Evolutionary conservation across 2,329 filamentous ascomycete genomes (phyloP), one percentile per base, ranked within the genome.

Genomic region (Cordyceps fumosorosea): DNA sequence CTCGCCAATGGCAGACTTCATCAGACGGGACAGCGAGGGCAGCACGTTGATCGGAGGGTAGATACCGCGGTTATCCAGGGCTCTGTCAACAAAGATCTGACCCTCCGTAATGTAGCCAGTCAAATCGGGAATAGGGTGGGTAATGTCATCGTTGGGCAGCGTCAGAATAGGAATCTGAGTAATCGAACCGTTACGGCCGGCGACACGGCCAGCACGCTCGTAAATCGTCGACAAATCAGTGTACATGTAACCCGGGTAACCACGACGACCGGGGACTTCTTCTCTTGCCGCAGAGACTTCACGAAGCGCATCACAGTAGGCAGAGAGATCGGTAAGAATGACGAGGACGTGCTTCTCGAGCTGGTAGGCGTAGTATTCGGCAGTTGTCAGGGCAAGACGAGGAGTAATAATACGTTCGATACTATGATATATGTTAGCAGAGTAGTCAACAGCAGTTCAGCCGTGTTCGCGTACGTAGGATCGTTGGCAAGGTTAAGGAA

Each of bases 161-260:
- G 95, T 97, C 79, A 99, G 78, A 75, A 99, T 99, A 64, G 95
- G 95, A 71, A 99, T 97, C 80, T 99, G 95, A 22, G 96, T 99
- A 71, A 99, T 99, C 71, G 95, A 99, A 64, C 96, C 95, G 72
- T 98, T 97, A 70, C 96, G 90, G 70, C 96, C 96, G 72, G 91
- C 83, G 56, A 99, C 95, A 89, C 95, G 95, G 73, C 95, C 95
- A 69, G 95, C 95, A 81, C 95, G 93, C 80, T 99, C 95, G 83
- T 99, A 99, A 72, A 99, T 97, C 73, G 95, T 99, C 64, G 95
- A 97, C 87, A 99, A 90, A 86, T 99, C 96, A 69, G 95, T 99
- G 84, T 99, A 99, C 95, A 99, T 99, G 85, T 99, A 99, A 90
- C 95, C 95, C 60, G 95, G 95, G 82, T 95, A 99, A 85, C 95